A percentile compares a stretch with the other conserved stretches of the same genome.
phyloP scores from a whole-genome alignment of 495 filamentous ascomycete genomes.

The Hypoxylon lienhwacheense region DNA sequence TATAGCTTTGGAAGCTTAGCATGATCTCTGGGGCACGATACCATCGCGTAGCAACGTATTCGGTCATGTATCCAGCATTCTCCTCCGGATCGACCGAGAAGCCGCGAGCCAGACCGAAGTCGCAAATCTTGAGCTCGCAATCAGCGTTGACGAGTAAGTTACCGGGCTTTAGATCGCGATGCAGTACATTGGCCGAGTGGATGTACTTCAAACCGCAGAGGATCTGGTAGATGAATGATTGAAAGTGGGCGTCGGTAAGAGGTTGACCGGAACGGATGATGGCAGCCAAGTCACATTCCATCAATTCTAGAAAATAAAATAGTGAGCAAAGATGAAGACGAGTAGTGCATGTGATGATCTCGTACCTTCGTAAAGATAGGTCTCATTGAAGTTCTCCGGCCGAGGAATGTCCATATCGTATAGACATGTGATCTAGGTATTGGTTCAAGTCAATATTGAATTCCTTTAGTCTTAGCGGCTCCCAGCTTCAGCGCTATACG shows the following conservation, averaged over 20 bases:
- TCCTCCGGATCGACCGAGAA: conserved; percentile 97
- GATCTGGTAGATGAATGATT: conserved; percentile 94
- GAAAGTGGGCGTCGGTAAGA: conserved; percentile 93
- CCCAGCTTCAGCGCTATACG: background rate
- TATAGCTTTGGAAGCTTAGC: conserved; percentile 99
- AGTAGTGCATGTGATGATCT: background rate
- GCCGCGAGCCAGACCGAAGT: conserved; percentile 94
- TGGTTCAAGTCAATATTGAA: conserved; percentile 1
- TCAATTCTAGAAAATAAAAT: conserved; percentile 68
- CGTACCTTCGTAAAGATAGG: conserved; percentile 96
- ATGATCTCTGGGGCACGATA: conserved; percentile 99
- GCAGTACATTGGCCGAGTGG: conserved; percentile 95
- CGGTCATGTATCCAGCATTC: conserved; percentile 99
- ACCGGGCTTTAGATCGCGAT: conserved; percentile 94
- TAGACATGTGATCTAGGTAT: conserved; percentile 85
- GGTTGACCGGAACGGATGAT: conserved; percentile 97
- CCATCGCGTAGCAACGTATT: conserved; percentile 98
- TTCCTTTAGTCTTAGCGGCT: background rate
- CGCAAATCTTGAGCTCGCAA: conserved; percentile 98
- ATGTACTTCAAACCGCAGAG: conserved; percentile 97
- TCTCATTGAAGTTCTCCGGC: conserved; percentile 98
- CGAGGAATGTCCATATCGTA: conserved; percentile 99
- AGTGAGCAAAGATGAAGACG: conserved; percentile 2
- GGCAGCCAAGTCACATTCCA: conserved; percentile 98
- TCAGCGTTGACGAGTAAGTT: conserved; percentile 98